phyloP scores from a whole-genome alignment of 2,329 filamentous ascomycete genomes.

The Acarospora socialis region DNA sequence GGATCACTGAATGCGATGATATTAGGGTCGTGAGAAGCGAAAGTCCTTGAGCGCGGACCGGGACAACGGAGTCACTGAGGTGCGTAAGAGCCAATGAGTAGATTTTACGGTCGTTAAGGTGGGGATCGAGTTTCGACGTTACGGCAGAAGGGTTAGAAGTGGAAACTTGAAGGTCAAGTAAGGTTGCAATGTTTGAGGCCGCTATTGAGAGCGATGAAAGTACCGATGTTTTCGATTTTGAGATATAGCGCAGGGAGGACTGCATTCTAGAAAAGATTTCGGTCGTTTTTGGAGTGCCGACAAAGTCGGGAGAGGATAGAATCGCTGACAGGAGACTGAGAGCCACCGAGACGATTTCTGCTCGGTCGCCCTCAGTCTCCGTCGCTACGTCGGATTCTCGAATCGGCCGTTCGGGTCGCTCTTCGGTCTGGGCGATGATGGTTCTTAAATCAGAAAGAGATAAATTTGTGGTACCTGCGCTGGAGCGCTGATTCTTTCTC shows the following conservation, averaged over 20 bases:
- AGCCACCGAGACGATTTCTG: slow-evolving; percentile 26
- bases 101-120: slow-evolving; percentile 23
- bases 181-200: slow-evolving; percentile 28
- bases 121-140: slow-evolving; percentile 12
- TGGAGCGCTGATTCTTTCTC: slow-evolving; percentile 3
- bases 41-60: slow-evolving; percentile 30
- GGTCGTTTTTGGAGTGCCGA: background rate
- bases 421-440: slow-evolving; percentile 18
- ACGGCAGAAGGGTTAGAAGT: background rate
- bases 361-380: too few relatives aligned
- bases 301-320: slow-evolving; percentile 27
- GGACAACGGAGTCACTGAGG: slow-evolving; percentile 26
- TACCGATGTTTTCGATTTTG: slow-evolving; percentile 8
- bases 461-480: too few relatives aligned
- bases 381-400: too few relatives aligned
- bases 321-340: slow-evolving; percentile 30
- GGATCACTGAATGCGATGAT: slow-evolving; percentile 26
- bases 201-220: slow-evolving; percentile 22
- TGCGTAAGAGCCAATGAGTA: slow-evolving; percentile 28
- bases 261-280: slow-evolving; percentile 12
- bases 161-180: slow-evolving; percentile 26
- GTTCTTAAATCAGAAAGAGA: slow-evolving; percentile 25
- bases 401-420: slow-evolving; percentile 5
- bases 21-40: slow-evolving; percentile 26
- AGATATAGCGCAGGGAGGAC: slow-evolving; percentile 23